phyloP scores from a whole-genome alignment of 371 early-diverging fungal genomes.

The Saksenaea vasiformis region DNA sequence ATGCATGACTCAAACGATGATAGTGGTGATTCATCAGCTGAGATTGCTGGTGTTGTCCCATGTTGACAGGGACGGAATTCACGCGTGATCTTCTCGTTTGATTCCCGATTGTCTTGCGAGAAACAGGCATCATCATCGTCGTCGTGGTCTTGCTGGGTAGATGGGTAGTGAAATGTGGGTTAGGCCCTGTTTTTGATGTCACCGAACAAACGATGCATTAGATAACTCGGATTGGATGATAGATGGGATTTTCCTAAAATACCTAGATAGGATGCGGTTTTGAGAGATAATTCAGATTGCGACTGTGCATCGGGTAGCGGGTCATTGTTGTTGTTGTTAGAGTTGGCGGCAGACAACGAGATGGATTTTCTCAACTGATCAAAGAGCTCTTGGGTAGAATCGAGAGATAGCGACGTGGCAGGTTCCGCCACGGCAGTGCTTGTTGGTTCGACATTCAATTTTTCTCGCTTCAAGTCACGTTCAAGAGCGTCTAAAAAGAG shows the following conservation, averaged over 20 bases:
- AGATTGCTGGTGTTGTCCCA: constrained; percentile 28
- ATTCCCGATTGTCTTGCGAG: neutral
- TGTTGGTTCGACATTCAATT: constrained; percentile 78
- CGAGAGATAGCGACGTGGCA: constrained; percentile 57
- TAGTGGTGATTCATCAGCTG: constrained; percentile 6
- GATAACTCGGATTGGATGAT: no score
- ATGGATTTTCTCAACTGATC: constrained; percentile 54
- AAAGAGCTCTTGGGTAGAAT: constrained; percentile 59
- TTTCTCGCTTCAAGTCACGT: constrained; percentile 96
- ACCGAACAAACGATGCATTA: no score
- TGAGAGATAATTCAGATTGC: neutral
- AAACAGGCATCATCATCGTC: neutral
- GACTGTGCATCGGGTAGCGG: neutral
- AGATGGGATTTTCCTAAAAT: constrained; percentile 4
- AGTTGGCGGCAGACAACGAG: constrained; percentile 33
- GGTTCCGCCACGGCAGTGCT: constrained; percentile 68
- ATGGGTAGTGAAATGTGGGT: neutral
- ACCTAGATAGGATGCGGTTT: neutral
- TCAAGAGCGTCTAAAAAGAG: constrained; percentile 98
- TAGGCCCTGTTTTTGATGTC: neutral
- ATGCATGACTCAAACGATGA: constrained; percentile 24
- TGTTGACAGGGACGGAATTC: constrained; percentile 34
- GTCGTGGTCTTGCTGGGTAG: neutral
- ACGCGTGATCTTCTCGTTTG: constrained; percentile 39
- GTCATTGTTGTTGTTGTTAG: constrained; percentile 21